Percentiles rank a stretch among this genome's conserved stretches.
Evolutionary conservation across 108 stramenopile species (phyloP).

Genomic region (Licmophora abbreviata): DNA sequence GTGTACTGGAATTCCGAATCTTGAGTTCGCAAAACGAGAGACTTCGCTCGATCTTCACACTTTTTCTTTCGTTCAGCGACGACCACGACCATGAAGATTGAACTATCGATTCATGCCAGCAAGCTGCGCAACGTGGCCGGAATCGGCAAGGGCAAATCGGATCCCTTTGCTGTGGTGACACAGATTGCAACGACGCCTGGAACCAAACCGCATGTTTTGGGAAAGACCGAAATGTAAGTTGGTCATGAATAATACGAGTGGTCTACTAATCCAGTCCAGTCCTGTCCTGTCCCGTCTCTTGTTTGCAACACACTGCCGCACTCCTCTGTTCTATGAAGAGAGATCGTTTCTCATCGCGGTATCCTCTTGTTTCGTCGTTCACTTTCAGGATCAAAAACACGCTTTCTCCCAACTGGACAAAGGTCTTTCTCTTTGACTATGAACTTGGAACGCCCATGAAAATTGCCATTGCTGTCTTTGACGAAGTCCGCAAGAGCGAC

Average conservation of each 20-base stretch:
- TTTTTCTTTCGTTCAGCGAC: too few species aligned
- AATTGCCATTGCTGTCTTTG: constrained; percentile 32
- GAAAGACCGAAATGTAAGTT: constrained; percentile 58
- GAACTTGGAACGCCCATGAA: constrained; percentile 53
- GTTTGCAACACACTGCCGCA: constrained; percentile 1
- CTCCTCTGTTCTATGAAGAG: neutral
- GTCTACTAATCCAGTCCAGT: neutral
- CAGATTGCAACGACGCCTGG: constrained; percentile 32
- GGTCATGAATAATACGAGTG: neutral
- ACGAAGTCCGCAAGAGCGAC: constrained; percentile 34
- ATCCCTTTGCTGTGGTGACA: constrained; percentile 73
- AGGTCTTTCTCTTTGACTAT: constrained; percentile 52
- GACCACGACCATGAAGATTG: constrained; percentile 32
- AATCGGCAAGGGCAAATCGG: constrained; percentile 53
- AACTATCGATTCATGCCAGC: constrained; percentile 46
- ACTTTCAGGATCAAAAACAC: constrained; percentile 48
- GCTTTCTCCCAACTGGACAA: constrained; percentile 56
- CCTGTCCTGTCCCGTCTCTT: neutral
- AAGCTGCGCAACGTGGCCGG: constrained; percentile 72
- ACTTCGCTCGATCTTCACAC: too few species aligned
- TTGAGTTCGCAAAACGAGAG: too few species aligned
- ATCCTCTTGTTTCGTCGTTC: neutral
- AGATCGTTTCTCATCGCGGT: neutral
- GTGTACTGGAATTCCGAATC: too few species aligned
- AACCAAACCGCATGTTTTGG: constrained; percentile 43